Conservation (phyloP, 805 yeast species). For the Starmerella kuoi region DNA sequence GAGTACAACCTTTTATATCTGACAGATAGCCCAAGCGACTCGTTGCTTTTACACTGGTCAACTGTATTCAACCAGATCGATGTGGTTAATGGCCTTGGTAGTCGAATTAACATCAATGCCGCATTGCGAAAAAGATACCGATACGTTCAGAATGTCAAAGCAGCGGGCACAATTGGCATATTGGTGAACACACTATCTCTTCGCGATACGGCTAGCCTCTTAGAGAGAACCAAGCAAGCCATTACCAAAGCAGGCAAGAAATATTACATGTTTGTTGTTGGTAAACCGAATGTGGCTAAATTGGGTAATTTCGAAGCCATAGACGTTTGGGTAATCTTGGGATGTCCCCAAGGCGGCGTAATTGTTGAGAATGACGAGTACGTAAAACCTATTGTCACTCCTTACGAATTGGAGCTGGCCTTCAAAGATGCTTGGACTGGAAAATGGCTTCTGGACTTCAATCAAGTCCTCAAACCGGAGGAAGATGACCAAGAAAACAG, state of each 20-base stretch:
- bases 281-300: constrained; percentile 95
- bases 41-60: constrained; percentile 60
- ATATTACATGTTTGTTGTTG: constrained; percentile 88
- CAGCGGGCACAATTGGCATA: constrained; percentile 86
- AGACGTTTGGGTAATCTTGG: constrained; percentile 88
- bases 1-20: constrained; percentile 11
- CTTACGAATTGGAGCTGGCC: constrained; percentile 79
- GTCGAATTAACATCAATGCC: constrained; percentile 38
- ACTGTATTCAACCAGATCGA: constrained; percentile 42
- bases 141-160: constrained; percentile 75
- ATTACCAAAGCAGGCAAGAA: constrained; percentile 73
- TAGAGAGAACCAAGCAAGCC: constrained; percentile 47
- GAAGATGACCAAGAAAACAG: constrained; percentile 1
- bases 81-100: constrained; percentile 10
- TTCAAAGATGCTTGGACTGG: constrained; percentile 84
- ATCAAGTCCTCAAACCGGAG: constrained; percentile 33
- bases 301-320: constrained; percentile 90
- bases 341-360: constrained; percentile 90
- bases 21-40: constrained; percentile 54
- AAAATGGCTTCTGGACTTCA: constrained; percentile 78
- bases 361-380: constrained; percentile 66
- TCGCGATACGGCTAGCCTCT: constrained; percentile 54
- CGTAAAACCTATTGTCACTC: constrained; percentile 85
- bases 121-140: constrained; percentile 73
- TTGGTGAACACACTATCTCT: constrained; percentile 82